Percentiles rank a stretch among this genome's conserved stretches.
Conservation (phyloP, 352 stramenopile genomes). For the Phytophthora ramorum region DNA sequence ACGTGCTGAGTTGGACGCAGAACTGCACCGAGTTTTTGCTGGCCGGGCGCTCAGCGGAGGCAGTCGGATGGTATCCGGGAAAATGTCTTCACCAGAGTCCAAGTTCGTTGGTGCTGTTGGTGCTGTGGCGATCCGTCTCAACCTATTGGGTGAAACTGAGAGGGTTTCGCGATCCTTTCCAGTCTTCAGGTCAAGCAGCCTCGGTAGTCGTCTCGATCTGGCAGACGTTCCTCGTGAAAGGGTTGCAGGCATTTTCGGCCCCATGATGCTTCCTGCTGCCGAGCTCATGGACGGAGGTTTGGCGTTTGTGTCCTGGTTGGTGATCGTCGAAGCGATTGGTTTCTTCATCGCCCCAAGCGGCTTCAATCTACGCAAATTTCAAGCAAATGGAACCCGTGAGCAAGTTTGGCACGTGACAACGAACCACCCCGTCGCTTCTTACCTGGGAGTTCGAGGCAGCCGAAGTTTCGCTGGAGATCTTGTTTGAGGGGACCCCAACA, state of each 20-base stretch:
- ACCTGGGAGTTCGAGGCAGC: constrained; percentile 34
- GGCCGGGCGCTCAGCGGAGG: constrained; percentile 49
- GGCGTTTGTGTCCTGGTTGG: constrained; percentile 26
- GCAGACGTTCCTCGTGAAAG: constrained; percentile 33
- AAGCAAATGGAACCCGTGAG: constrained; percentile 3
- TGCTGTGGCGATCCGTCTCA: constrained; percentile 55
- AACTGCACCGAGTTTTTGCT: constrained; percentile 14
- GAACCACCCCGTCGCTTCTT: not conserved
- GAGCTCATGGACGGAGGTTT: not conserved
- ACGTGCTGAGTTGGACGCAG: constrained; percentile 11
- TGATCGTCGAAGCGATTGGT: constrained; percentile 18
- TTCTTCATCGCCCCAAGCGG: constrained; percentile 40
- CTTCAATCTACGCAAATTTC: constrained; percentile 40
- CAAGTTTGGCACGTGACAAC: not conserved
- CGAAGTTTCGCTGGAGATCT: constrained; percentile 15
- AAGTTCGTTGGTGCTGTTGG: constrained; percentile 32
- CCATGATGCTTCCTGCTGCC: constrained; percentile 9
- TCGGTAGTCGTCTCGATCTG: constrained; percentile 31
- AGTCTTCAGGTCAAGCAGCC: constrained; percentile 23
- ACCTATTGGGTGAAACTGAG: constrained; percentile 42
- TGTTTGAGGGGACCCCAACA: constrained; percentile 4
- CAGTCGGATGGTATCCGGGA: constrained; percentile 47
- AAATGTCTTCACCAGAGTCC: constrained; percentile 23
- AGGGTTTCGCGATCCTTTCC: constrained; percentile 16
- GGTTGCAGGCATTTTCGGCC: constrained; percentile 8